A percentile compares a stretch with the other conserved stretches of the same genome.
Evolutionary conservation across 192 early-diverging fungal genomes (phyloP).

Genomic region (Physocladia obscura): DNA sequence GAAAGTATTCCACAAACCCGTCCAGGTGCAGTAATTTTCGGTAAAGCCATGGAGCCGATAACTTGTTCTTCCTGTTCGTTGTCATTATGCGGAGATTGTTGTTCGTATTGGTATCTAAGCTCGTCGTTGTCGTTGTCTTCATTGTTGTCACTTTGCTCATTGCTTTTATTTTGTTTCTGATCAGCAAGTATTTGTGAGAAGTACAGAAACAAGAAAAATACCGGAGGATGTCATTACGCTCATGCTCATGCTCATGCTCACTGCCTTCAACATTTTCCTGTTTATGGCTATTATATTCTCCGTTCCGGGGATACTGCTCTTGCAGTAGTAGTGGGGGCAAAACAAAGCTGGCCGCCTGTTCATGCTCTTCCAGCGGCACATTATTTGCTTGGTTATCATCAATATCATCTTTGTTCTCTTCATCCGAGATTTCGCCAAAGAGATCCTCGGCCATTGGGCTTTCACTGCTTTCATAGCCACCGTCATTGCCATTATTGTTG

Average conservation of each 20-base stretch:
- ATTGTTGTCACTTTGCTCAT: neutral
- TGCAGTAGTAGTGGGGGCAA: no score
- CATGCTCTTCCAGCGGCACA: neutral
- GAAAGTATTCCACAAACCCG: neutral
- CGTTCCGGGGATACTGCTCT: neutral
- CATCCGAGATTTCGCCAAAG: constrained; percentile 19
- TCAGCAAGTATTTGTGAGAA: neutral
- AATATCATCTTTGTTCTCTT: constrained; percentile 1
- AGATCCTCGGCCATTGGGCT: constrained; percentile 10
- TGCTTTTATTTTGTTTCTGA: neutral
- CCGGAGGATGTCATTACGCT: neutral
- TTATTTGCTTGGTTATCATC: no score
- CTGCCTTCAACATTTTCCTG: neutral
- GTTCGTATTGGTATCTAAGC: neutral
- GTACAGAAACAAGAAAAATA: neutral
- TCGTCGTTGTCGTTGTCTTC: neutral
- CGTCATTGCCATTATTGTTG: no score
- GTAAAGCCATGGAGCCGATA: neutral
- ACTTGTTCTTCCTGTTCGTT: neutral
- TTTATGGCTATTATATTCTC: neutral
- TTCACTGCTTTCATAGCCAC: no score
- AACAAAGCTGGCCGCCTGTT: neutral
- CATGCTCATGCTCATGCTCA: neutral
- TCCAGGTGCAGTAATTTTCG: neutral
- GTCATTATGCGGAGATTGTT: neutral